Base-by-base conservation (phyloP, 495 filamentous ascomycete species). In the Xylaria acuta region DNA sequence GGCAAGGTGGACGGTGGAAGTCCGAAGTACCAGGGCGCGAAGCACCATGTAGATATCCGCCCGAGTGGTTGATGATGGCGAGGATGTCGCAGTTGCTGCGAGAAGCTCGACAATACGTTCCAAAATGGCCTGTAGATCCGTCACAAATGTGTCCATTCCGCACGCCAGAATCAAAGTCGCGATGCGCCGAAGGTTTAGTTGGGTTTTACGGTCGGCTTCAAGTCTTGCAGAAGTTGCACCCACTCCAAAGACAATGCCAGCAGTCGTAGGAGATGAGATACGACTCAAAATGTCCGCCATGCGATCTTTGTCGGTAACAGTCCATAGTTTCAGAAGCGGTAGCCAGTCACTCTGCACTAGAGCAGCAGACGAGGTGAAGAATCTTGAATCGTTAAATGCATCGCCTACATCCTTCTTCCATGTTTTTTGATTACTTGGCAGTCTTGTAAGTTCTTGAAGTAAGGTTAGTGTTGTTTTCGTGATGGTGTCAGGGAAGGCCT, bases 191-290 rank as follows among this genome's bases (percentile, higher is more conserved):
- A 99, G 89, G 78, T 94, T 97, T 45, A 97, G 88, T 77, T 98
- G 95, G 9, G 94, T 92, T 80, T 92, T 96, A 64, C 94, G 92
- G 80, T 99, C 96, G 11, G 96, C 94, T 83, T 99, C 96, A 54
- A 94, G 84, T 71, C 96, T 87, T n/a, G 96, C 96, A 30, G 95
- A 95, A 43, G 92, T 95, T 8, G 96, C 97, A 64, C 96, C 96
- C 6, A 99, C 96, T 30, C 96, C 96, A 73, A 99, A 99, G 79
- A 99, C 94, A 68, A 98, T 97, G 20, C 96, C 97, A 0, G 96
- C 97, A n/a, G 96, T 92, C 20, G 94, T 94, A 11, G 96, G 96
- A 3, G 94, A 87, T 7, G 92, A 90, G 45, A 98, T 85, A 34
- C 94, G 90, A 49, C 87, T 85, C 18, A 98, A 79, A 4, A 97